These are phyloP conservation scores for Umbelopsis isabellina DNA, from an alignment of 192 early-diverging fungal species.

Conservation along the genomic window DNA sequence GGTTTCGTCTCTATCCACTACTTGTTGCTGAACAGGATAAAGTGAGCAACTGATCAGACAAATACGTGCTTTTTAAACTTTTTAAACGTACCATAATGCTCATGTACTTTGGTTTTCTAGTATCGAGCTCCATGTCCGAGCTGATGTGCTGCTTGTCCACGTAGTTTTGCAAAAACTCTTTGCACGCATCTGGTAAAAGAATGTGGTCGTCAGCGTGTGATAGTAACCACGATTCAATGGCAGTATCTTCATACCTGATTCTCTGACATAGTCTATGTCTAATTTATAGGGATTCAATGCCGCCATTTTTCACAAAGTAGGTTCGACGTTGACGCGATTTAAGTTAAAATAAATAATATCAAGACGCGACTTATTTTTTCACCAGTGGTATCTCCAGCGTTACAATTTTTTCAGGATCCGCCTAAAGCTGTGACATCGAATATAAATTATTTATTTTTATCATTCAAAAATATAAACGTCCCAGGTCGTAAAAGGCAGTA, in stretches of 20 bases:
- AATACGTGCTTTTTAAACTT: not conserved
- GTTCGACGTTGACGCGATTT: conserved; percentile 6
- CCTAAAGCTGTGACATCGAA: not conserved
- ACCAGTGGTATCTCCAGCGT: not conserved
- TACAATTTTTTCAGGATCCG: too few relatives aligned
- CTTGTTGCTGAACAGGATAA: conserved; percentile 50
- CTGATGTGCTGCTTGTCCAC: not conserved
- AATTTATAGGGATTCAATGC: conserved; percentile 3
- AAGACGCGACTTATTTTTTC: conserved; percentile 13
- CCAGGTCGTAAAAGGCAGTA: not conserved
- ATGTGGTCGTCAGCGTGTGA: not conserved
- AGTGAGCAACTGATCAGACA: not conserved
- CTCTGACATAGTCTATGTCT: conserved; percentile 12
- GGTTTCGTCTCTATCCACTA: conserved; percentile 65
- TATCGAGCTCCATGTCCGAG: conserved; percentile 29
- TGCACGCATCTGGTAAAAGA: not conserved
- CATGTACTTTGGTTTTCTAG: conserved; percentile 43
- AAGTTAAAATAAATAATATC: conserved; percentile 3
- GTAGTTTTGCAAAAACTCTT: conserved; percentile 16
- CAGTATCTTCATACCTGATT: not conserved
- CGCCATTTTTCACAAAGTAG: conserved; percentile 1
- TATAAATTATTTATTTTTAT: not conserved
- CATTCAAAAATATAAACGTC: not conserved
- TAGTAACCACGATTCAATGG: too few relatives aligned
- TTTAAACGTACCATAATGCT: conserved; percentile 39